These are phyloP conservation scores for Mortierella sp. DNA, from an alignment of 371 early-diverging fungal species.

Conservation along the genomic window DNA sequence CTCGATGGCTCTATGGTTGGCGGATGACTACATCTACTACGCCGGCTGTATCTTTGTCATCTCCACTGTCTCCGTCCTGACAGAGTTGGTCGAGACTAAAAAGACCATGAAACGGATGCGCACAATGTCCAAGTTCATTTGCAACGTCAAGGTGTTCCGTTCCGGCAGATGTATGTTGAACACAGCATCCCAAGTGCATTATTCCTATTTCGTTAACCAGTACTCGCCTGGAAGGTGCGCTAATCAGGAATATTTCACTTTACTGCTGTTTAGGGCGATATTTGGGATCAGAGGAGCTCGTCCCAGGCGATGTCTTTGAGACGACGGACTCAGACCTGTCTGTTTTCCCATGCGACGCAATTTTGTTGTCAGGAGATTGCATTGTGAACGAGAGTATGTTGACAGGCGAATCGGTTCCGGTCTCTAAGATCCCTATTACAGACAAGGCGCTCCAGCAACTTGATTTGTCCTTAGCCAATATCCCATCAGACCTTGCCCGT, in stretches of 20 bases:
- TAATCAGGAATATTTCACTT: not conserved
- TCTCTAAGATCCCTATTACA: slow-evolving; percentile 84
- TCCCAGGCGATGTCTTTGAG: slow-evolving; percentile 97
- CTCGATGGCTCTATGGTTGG: slow-evolving; percentile 91
- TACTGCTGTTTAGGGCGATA: slow-evolving; percentile 20
- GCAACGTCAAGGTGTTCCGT: slow-evolving; percentile 83
- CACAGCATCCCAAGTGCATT: too few relatives aligned
- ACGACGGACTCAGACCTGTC: slow-evolving; percentile 72
- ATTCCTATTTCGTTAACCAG: not conserved
- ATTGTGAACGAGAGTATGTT: slow-evolving; percentile 99
- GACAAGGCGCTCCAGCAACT: slow-evolving; percentile 78
- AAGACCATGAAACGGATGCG: slow-evolving; percentile 85
- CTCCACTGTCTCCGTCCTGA: slow-evolving; percentile 78
- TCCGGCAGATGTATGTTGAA: slow-evolving; percentile 73
- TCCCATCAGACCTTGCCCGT: slow-evolving; percentile 80
- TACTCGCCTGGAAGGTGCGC: not conserved
- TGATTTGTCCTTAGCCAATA: slow-evolving; percentile 79
- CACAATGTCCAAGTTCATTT: slow-evolving; percentile 90
- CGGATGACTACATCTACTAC: slow-evolving; percentile 96
- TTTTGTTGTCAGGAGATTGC: slow-evolving; percentile 96
- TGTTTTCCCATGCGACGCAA: slow-evolving; percentile 95
- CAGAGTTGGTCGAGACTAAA: slow-evolving; percentile 90
- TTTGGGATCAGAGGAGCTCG: slow-evolving; percentile 86
- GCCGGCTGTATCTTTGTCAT: slow-evolving; percentile 94
- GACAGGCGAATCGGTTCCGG: slow-evolving; percentile 93